A percentile compares a stretch with the other conserved stretches of the same genome.
Evolutionary conservation across 805 yeast genomes (phyloP).

Genomic region (Ogataea nonfermentans): DNA sequence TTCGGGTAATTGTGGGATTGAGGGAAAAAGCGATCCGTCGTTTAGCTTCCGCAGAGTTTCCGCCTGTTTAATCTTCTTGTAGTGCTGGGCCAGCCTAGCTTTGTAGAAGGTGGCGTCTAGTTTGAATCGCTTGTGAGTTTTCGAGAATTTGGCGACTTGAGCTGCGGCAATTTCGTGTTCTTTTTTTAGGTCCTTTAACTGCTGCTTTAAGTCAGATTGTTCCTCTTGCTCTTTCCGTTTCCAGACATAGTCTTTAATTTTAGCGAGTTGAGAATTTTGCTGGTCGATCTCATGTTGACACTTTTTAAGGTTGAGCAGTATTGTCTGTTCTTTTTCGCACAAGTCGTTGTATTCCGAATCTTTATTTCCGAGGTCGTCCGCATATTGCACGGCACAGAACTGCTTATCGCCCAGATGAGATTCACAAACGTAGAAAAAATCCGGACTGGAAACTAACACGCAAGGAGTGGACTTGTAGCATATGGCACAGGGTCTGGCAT

Average conservation of each 20-base stretch:
- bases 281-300: conserved; percentile 33
- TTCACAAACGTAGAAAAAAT: conserved; percentile 53
- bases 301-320: conserved; percentile 32
- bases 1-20: conserved; percentile 6
- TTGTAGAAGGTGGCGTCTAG: conserved; percentile 43
- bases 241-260: conserved; percentile 29
- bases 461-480: conserved; percentile 49
- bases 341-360: conserved; percentile 3
- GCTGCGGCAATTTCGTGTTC: background rate
- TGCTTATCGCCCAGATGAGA: conserved; percentile 45
- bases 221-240: conserved; percentile 13
- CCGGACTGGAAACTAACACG: conserved; percentile 46
- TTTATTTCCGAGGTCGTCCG: conserved; percentile 26
- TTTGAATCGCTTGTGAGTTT: conserved; percentile 37
- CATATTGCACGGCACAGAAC: conserved; percentile 39
- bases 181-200: conserved; percentile 1
- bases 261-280: conserved; percentile 23
- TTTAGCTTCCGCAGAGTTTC: conserved; percentile 34
- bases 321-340: conserved; percentile 22
- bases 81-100: conserved; percentile 37
- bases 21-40: conserved; percentile 42
- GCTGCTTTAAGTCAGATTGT: conserved; percentile 7
- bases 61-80: conserved; percentile 35
- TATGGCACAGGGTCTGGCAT: conserved; percentile 45
- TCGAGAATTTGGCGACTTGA: conserved; percentile 23